Conservation (phyloP, 306 rosid species). For the Clitoria ternatea region DNA sequence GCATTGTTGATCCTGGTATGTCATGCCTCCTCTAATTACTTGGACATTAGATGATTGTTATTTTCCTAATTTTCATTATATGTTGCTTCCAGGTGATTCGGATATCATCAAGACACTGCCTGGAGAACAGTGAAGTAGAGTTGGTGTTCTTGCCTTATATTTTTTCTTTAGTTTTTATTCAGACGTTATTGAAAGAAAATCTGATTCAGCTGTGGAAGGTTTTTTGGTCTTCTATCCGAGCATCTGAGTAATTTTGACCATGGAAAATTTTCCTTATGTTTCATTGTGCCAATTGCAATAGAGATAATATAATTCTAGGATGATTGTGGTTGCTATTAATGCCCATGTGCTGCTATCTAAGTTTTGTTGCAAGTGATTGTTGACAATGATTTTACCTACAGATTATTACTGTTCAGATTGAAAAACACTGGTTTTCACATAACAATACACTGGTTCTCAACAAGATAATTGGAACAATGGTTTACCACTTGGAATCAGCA, state of each 20-base stretch:
- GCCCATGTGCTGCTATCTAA: too few relatives aligned
- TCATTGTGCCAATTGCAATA: not conserved
- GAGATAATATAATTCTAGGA: not conserved
- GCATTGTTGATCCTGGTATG: constrained; percentile 75
- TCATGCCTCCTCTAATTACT: not conserved
- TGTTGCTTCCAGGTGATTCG: constrained; percentile 43
- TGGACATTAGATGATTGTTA: not conserved
- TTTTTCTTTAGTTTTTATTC: not conserved
- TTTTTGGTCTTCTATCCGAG: constrained; percentile 11
- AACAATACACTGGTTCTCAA: too few relatives aligned
- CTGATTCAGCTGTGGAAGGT: constrained; percentile 10
- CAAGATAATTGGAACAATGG: too few relatives aligned
- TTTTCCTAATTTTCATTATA: not conserved
- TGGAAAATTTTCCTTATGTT: constrained; percentile 1
- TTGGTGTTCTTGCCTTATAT: not conserved
- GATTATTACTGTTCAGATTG: too few relatives aligned
- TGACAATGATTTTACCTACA: too few relatives aligned
- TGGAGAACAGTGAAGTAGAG: constrained; percentile 28
- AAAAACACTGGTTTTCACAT: too few relatives aligned
- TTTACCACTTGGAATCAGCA: constrained; percentile 14
- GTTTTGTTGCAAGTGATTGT: too few relatives aligned
- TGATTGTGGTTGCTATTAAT: too few relatives aligned
- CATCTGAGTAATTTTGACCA: constrained; percentile 28
- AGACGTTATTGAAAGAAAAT: constrained; percentile 4
- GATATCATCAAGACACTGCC: constrained; percentile 48